These are phyloP conservation scores for Cordyceps fumosorosea DNA, from an alignment of 2,329 filamentous ascomycete species.

Conservation along the genomic window DNA sequence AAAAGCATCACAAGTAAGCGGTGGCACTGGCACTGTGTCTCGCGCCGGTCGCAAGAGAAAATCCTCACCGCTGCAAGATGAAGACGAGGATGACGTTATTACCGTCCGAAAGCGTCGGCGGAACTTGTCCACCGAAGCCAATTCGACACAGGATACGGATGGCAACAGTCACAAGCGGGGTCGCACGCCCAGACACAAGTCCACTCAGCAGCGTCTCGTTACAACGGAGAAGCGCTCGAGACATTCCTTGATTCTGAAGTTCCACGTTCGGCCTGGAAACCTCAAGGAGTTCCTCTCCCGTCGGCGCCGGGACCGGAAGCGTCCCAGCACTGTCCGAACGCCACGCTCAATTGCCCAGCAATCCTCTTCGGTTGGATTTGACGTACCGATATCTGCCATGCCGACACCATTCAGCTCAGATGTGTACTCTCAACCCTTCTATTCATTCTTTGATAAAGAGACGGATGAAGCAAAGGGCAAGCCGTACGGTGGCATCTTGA, in stretches of 20 bases:
- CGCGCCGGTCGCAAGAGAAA: constrained; percentile 79
- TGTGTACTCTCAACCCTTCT: constrained; percentile 70
- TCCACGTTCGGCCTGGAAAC: constrained; percentile 31
- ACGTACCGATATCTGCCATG: constrained; percentile 19
- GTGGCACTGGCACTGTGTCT: constrained; percentile 68
- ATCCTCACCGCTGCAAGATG: constrained; percentile 61
- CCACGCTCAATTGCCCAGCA: constrained; percentile 13
- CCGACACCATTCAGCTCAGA: constrained; percentile 52
- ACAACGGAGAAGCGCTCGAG: constrained; percentile 34
- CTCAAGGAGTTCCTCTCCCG: constrained; percentile 32
- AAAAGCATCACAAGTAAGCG: constrained; percentile 40
- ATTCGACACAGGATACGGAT: constrained; percentile 27
- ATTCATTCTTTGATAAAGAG: constrained; percentile 84
- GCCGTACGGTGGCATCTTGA: constrained; percentile 90
- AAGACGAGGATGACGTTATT: constrained; percentile 49
- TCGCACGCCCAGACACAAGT: constrained; percentile 54
- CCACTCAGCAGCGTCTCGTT: constrained; percentile 33
- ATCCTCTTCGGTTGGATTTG: constrained; percentile 10
- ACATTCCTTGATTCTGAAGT: constrained; percentile 28
- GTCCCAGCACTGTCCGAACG: constrained; percentile 19
- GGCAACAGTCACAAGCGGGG: constrained; percentile 24
- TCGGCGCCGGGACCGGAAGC: constrained; percentile 25
- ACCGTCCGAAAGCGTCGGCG: constrained; percentile 48
- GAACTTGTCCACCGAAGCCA: constrained; percentile 38
- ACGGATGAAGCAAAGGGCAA: constrained; percentile 85